Evolutionary conservation across 495 filamentous ascomycete genomes (phyloP).

Genomic region (Podospora anserina): DNA sequence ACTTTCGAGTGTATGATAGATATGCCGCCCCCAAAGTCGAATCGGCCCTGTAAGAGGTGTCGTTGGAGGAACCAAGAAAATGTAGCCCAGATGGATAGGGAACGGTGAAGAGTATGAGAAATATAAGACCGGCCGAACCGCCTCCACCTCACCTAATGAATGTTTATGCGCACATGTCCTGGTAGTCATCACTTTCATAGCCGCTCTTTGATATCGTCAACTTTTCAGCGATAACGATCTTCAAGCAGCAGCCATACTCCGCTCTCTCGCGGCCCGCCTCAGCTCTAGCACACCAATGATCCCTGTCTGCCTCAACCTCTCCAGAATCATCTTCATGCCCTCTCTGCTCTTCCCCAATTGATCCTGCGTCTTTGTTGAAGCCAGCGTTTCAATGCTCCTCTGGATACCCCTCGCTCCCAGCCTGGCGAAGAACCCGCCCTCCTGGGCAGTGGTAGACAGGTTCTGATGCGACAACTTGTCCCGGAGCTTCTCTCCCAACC

Average conservation of each 20-base stretch:
- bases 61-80: neutral
- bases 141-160: neutral
- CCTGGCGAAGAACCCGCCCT: constrained; percentile 40
- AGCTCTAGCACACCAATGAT: constrained; percentile 86
- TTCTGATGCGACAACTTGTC: constrained; percentile 38
- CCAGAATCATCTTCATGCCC: constrained; percentile 92
- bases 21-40: neutral
- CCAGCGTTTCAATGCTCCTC: constrained; percentile 85
- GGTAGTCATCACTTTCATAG: neutral
- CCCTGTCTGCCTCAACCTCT: constrained; percentile 70
- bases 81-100: neutral
- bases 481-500: constrained; percentile 70
- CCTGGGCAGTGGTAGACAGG: constrained; percentile 23
- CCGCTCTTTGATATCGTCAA: neutral
- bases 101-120: neutral
- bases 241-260: constrained; percentile 24
- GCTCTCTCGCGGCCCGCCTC: constrained; percentile 53
- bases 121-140: neutral
- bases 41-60: neutral
- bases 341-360: constrained; percentile 84
- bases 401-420: constrained; percentile 82
- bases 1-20: neutral
- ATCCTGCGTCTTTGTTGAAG: constrained; percentile 75
- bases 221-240: neutral
- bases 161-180: neutral